Percentiles rank a stretch among this genome's conserved stretches.
phyloP scores from a whole-genome alignment of 306 rosid species.

The Fagus crenata region DNA sequence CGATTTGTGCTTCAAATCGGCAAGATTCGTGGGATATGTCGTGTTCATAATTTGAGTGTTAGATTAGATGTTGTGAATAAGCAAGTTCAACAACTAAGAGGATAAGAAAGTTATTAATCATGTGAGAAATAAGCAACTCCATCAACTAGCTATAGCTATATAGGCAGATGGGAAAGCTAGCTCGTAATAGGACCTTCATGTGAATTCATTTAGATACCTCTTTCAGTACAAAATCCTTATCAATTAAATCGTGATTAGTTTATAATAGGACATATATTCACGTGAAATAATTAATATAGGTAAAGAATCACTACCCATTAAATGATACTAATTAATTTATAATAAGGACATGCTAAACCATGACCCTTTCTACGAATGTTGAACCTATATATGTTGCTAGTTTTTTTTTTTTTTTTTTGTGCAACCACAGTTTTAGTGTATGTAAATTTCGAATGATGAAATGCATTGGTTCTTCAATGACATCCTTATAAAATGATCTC shows the following conservation, averaged over 20 bases:
- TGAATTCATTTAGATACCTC: neutral
- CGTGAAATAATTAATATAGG: neutral
- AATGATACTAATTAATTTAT: neutral
- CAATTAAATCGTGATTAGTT: neutral
- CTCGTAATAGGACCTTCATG: constrained; percentile 25
- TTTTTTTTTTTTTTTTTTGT: too few species aligned
- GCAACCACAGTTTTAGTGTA: too few species aligned
- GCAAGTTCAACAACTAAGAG: constrained; percentile 42
- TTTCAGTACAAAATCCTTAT: neutral
- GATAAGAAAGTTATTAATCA: constrained; percentile 23
- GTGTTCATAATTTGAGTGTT: constrained; percentile 31
- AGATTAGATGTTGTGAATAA: constrained; percentile 39
- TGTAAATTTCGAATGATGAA: neutral
- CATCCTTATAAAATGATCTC: too few species aligned
- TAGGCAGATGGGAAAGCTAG: too few species aligned
- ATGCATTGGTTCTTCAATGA: neutral
- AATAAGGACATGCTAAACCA: neutral
- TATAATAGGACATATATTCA: neutral
- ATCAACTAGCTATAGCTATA: too few species aligned
- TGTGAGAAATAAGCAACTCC: too few species aligned
- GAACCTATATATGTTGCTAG: neutral
- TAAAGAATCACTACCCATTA: neutral
- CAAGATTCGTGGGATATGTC: constrained; percentile 55
- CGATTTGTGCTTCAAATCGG: constrained; percentile 10
- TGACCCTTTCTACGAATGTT: neutral